A percentile compares a stretch with the other conserved stretches of the same genome.
phyloP scores from a whole-genome alignment of 2,329 filamentous ascomycete species.

The Fusarium nematophilum region DNA sequence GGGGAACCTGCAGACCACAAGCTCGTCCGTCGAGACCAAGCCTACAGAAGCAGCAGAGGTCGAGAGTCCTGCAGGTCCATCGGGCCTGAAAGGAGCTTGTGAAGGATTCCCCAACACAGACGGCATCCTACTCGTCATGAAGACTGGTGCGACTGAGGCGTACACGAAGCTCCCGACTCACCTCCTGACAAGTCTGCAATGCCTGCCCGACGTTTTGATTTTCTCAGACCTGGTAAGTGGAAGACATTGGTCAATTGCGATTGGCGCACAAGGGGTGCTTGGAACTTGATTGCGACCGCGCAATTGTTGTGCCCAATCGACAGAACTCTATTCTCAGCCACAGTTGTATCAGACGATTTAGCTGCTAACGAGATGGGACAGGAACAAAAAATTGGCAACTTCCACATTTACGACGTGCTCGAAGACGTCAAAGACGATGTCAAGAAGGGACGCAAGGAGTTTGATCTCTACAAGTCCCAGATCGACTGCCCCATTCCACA shows the following conservation, averaged over 20 bases:
- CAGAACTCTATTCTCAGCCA: slow-evolving; percentile 16
- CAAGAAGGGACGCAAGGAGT: slow-evolving; percentile 55
- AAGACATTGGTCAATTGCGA: not conserved
- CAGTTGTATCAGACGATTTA: not conserved
- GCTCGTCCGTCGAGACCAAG: not conserved
- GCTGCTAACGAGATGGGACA: slow-evolving; percentile 35
- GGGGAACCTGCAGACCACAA: slow-evolving; percentile 13
- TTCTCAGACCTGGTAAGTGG: slow-evolving; percentile 65
- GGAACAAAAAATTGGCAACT: slow-evolving; percentile 62
- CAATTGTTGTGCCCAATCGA: not conserved
- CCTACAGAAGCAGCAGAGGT: slow-evolving; percentile 20
- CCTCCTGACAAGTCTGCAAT: slow-evolving; percentile 64
- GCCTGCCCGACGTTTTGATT: slow-evolving; percentile 65
- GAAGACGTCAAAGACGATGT: slow-evolving; percentile 51
- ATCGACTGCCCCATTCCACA: slow-evolving; percentile 59
- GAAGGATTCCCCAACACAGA: slow-evolving; percentile 56
- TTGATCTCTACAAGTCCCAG: slow-evolving; percentile 59
- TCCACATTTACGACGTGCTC: slow-evolving; percentile 56
- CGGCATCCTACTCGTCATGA: slow-evolving; percentile 64
- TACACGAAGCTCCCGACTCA: slow-evolving; percentile 66
- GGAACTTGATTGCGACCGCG: not conserved
- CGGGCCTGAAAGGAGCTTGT: slow-evolving; percentile 45
- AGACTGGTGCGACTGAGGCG: slow-evolving; percentile 68
- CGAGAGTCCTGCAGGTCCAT: slow-evolving; percentile 26
- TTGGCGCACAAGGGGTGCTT: not conserved